These are phyloP conservation scores for Sclerotinia sclerotiorum DNA, from an alignment of 2,329 filamentous ascomycete genomes.

Conservation along the genomic window DNA sequence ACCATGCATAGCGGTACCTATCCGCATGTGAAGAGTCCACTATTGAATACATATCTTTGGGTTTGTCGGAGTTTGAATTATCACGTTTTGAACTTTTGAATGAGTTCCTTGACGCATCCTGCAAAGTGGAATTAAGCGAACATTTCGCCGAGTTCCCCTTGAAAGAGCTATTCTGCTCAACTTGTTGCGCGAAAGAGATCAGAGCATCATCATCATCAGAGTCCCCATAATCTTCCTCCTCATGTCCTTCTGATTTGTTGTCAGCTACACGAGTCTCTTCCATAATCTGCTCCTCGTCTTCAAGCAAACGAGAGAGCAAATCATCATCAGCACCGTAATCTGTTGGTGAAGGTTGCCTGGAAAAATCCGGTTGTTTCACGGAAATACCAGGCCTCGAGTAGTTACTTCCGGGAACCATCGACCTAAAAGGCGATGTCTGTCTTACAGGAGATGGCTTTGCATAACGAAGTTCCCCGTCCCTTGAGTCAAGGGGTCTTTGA, in stretches of 20 bases:
- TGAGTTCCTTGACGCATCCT: slow-evolving; percentile 29
- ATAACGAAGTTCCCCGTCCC: not conserved
- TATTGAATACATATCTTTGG: slow-evolving; percentile 38
- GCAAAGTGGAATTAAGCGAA: slow-evolving; percentile 26
- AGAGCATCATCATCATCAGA: slow-evolving; percentile 41
- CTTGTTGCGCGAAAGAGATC: slow-evolving; percentile 44
- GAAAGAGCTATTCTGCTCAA: slow-evolving; percentile 43
- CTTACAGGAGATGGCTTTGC: slow-evolving; percentile 9
- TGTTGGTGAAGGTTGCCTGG: slow-evolving; percentile 27
- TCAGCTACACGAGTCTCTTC: slow-evolving; percentile 13
- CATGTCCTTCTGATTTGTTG: slow-evolving; percentile 22
- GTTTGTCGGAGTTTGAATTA: slow-evolving; percentile 9
- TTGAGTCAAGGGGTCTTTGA: not conserved
- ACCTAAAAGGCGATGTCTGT: not conserved
- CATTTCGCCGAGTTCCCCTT: slow-evolving; percentile 30
- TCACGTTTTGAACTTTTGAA: slow-evolving; percentile 26
- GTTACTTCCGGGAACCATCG: not conserved
- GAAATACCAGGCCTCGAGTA: not conserved
- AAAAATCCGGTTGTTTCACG: slow-evolving; percentile 2
- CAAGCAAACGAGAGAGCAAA: slow-evolving; percentile 32
- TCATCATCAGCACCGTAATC: slow-evolving; percentile 35
- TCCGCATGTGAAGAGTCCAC: slow-evolving; percentile 45
- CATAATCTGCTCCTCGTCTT: slow-evolving; percentile 33
- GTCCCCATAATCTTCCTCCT: slow-evolving; percentile 34
- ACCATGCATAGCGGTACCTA: slow-evolving; percentile 74